Evolutionary conservation across 345 rosid genomes (phyloP), one percentile per base, ranked within the genome.

Genomic region (Acer negundo): DNA sequence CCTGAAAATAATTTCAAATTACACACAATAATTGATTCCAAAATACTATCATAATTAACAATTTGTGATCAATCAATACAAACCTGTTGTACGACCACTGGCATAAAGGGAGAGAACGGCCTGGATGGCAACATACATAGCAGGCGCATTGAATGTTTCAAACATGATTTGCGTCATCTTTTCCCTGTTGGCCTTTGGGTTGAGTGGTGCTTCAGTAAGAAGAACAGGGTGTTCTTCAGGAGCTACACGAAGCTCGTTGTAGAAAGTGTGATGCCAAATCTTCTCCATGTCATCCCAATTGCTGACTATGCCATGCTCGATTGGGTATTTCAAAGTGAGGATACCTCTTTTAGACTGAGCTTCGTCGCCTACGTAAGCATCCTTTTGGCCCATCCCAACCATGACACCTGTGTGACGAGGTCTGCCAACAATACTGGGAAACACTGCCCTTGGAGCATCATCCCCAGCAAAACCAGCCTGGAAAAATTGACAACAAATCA

Each of bases 361-460:
- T 70, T 86, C 89, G 49, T 86, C 89, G 38, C 89, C 89, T 3
- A 86, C 85, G 17, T 82, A 86, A 16, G 87, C 85, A 73, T 86
- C 89, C 83, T 84, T 86, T 55, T 86, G 87, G n/a, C 85, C 89
- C 89, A 86, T 84, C 31, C 87, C 89, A 69, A 84, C 85, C 89
- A 86, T 86, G 77, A 86, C 87, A 61, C 89, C 87, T 4, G 87
- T 84, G 74, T 86, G 87, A 42, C 86, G 83, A 22, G 89, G 87
- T 68, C 90, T 70, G 49, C 90, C 87, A 16, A 87, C 85, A 46
- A 87, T 87, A 71, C 88, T 89, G 5, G 90, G 93, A 79, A 89
- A 89, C 23, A 87, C 90, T 66, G 91, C 93, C 78, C 93, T 87
- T 11, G 93, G 93, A 53, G 91, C 93, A 83, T 89, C 93, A 81